Evolutionary conservation across 495 filamentous ascomycete genomes (phyloP), one percentile per base, ranked within the genome.

Genomic region (Polyplosphaeria fusca): DNA sequence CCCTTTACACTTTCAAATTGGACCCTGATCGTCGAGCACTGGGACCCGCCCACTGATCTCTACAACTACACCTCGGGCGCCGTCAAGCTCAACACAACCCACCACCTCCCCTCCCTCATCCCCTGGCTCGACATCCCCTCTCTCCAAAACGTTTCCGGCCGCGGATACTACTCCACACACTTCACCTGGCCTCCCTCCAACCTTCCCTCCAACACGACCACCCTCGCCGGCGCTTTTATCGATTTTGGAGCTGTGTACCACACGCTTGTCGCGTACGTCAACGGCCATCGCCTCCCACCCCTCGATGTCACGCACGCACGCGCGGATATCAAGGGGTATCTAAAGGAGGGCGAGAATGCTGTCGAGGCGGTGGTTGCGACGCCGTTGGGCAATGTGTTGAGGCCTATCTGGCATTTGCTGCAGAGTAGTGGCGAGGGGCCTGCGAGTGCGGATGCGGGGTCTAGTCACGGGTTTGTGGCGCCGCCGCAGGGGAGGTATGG

Each of bases 61-160:
- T 70, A 52, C 19, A 65, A 72, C 49, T 63, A 58, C 0, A 53
- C 49, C 2, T 64, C 51, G 25, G 58, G 56, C 24, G 58, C 69
- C 3, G 9, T 20, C 2, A 71, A 69, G 28, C 66, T 59, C 35
- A 74, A 70, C 47, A 68, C 67, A 12, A 67, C 71, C 11, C 65
- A 70, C 46, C 58, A 64, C 0, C 52, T 74, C 7, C 7, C 52
- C 14, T 47, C 54, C 2, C 65, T 76, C 0, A 27, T 71, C 3
- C 69, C 75, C 0, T 78, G 76, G 76, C 64, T 60, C 0, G 43
- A 70, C 3, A 74, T 88, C 16, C 82, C 84, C 22, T 75, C 77
- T 60, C 69, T 80, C 1, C 79, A 75, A 52, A 87, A 88, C 57
- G 71, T 85, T 5, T 86, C 85, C 52, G 84, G 83, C 0, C 71